phyloP scores from a whole-genome alignment of 2,329 filamentous ascomycete species.

The Fusarium palustre region DNA sequence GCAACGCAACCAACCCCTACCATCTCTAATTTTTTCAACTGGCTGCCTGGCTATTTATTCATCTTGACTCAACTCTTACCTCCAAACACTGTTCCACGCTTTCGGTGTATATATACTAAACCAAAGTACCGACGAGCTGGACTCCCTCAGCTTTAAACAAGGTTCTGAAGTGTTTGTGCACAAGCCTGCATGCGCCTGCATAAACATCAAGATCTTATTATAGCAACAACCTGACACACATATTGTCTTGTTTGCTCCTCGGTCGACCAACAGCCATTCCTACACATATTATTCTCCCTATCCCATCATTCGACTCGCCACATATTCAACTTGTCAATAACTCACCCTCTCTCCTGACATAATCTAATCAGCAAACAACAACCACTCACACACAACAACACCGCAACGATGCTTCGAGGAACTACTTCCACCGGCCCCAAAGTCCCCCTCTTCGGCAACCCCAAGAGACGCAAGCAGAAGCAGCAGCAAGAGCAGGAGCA shows the following conservation, averaged over 20 bases:
- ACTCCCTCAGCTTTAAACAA: conserved; percentile 32
- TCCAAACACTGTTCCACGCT: neutral
- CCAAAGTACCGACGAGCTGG: conserved; percentile 33
- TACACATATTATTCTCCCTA: conserved; percentile 3
- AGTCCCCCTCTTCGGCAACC: conserved; percentile 44
- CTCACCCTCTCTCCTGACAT: neutral
- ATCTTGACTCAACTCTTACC: conserved; percentile 1
- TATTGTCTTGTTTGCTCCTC: conserved; percentile 32
- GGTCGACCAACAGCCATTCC: conserved; percentile 16
- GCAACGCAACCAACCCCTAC: conserved; percentile 14
- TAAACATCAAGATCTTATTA: conserved; percentile 19
- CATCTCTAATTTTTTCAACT: conserved; percentile 12
- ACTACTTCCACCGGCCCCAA: conserved; percentile 35
- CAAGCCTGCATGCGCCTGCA: conserved; percentile 22
- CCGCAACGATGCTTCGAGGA: conserved; percentile 39
- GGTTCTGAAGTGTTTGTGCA: conserved; percentile 31
- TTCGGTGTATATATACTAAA: neutral
- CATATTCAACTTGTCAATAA: neutral
- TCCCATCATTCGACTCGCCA: conserved; percentile 17
- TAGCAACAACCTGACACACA: conserved; percentile 38
- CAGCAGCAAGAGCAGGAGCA: conserved; percentile 43
- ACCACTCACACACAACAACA: neutral
- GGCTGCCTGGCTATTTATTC: neutral
- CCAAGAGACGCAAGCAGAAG: conserved; percentile 46
- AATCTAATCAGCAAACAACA: neutral